Percentiles rank a stretch among this genome's conserved stretches.
Conservation (phyloP, 2,329 filamentous ascomycete genomes). For the Teratosphaeria pseudoeucalypti region DNA sequence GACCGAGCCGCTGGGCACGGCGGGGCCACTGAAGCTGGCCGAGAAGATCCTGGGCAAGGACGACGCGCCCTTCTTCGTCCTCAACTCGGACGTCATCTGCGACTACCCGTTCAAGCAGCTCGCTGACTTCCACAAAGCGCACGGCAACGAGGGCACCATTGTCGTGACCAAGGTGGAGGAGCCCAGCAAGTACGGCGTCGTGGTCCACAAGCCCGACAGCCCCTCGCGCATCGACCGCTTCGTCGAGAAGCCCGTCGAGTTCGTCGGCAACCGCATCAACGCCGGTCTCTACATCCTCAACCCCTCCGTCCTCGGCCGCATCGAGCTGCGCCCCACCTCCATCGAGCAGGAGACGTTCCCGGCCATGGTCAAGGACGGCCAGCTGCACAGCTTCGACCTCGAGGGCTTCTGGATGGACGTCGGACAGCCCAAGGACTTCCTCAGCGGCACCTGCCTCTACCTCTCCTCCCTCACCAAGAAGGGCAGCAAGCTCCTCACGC, state of each 20-base stretch:
- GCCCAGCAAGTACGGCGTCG: constrained; percentile 96
- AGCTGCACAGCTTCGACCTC: constrained; percentile 90
- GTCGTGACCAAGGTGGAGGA: constrained; percentile 98
- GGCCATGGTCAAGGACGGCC: constrained; percentile 76
- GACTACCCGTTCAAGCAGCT: constrained; percentile 91
- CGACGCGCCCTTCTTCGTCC: constrained; percentile 89
- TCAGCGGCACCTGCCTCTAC: constrained; percentile 91
- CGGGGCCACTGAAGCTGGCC: constrained; percentile 88
- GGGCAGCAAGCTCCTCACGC: constrained; percentile 70
- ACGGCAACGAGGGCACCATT: constrained; percentile 94
- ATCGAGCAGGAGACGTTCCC: constrained; percentile 99
- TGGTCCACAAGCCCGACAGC: constrained; percentile 93
- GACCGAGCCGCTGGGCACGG: constrained; percentile 87
- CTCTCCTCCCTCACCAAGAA: constrained; percentile 87
- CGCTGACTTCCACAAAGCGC: constrained; percentile 79
- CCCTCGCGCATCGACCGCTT: constrained; percentile 91
- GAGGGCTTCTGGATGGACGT: constrained; percentile 99
- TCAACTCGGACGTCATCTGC: constrained; percentile 98
- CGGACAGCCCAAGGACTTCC: constrained; percentile 96
- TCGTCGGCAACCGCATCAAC: constrained; percentile 97
- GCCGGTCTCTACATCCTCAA: constrained; percentile 98
- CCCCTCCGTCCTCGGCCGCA: constrained; percentile 78
- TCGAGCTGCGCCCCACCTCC: constrained; percentile 90
- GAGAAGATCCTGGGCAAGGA: constrained; percentile 89
- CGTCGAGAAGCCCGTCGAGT: constrained; percentile 98